These are phyloP conservation scores for Cymbidium sinense DNA, from an alignment of 106 monocot species.

Conservation along the genomic window DNA sequence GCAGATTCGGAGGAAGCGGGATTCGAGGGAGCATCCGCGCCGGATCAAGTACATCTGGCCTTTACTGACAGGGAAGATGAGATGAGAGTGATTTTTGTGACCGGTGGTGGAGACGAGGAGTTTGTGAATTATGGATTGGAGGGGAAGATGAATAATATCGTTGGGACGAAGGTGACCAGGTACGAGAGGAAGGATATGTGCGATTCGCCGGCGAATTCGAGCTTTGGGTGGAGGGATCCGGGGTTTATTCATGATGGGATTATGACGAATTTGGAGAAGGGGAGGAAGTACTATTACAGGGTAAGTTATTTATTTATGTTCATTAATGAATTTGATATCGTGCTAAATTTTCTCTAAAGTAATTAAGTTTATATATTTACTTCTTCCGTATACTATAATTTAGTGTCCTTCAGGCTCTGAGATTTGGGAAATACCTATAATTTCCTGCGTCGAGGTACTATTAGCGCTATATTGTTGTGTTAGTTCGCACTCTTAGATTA, in stretches of 20 bases:
- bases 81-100: constrained; percentile 88
- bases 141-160: constrained; percentile 29
- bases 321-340: background rate
- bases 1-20: constrained; percentile 48
- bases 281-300: constrained; percentile 76
- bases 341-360: background rate
- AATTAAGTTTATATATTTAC: background rate
- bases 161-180: constrained; percentile 46
- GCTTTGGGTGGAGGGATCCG: constrained; percentile 91
- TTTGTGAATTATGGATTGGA: constrained; percentile 54
- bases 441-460: too few relatives aligned
- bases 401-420: too few relatives aligned
- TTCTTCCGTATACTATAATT: too few relatives aligned
- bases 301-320: constrained; percentile 21
- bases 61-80: constrained; percentile 66
- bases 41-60: constrained; percentile 75
- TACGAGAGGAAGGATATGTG: constrained; percentile 83
- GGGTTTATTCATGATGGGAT: constrained; percentile 81
- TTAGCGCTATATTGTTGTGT: too few relatives aligned
- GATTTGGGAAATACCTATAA: too few relatives aligned
- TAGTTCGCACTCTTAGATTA: too few relatives aligned
- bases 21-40: constrained; percentile 27
- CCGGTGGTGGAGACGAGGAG: constrained; percentile 32
- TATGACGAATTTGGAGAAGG: constrained; percentile 69
- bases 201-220: constrained; percentile 71